phyloP scores from a whole-genome alignment of 768 basidiomycete genomes.

The Tephrocybe rancida region DNA sequence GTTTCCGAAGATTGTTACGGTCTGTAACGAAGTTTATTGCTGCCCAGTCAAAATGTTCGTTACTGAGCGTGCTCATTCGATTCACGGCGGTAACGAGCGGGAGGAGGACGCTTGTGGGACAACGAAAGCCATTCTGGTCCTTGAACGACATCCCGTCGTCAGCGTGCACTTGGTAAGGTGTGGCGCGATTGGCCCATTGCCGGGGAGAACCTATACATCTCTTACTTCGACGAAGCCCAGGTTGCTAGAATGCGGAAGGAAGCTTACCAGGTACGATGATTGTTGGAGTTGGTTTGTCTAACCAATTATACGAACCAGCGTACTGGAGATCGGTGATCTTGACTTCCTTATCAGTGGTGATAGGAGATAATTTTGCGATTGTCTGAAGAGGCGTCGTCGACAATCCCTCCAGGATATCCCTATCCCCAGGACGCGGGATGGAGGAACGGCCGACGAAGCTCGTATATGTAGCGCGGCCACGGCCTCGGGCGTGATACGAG shows the following conservation, averaged over 20 bases:
- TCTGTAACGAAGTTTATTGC: constrained; percentile 58
- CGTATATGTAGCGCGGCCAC: constrained; percentile 1
- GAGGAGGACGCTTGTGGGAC: constrained; percentile 38
- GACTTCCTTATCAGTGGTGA: constrained; percentile 29
- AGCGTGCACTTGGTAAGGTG: constrained; percentile 55
- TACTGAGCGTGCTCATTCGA: constrained; percentile 32
- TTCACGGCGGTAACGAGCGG: constrained; percentile 67
- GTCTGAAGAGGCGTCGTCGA: constrained; percentile 26
- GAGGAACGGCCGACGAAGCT: constrained; percentile 5
- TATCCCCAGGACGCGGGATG: constrained; percentile 29
- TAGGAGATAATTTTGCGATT: constrained; percentile 22
- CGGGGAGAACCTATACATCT: constrained; percentile 46
- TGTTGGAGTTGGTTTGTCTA: constrained; percentile 39
- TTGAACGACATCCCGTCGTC: constrained; percentile 52
- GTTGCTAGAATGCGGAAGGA: neutral
- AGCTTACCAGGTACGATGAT: constrained; percentile 53
- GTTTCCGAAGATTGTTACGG: constrained; percentile 65
- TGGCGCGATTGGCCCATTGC: constrained; percentile 46
- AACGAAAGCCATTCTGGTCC: constrained; percentile 62
- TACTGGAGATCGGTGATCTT: constrained; percentile 37
- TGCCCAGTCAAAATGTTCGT: constrained; percentile 40
- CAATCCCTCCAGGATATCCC: constrained; percentile 38
- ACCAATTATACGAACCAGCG: constrained; percentile 60
- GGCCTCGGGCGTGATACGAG: neutral
- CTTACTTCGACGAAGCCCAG: neutral